phyloP scores from a whole-genome alignment of 140 eudicot species.

The Flaveria floridana region DNA sequence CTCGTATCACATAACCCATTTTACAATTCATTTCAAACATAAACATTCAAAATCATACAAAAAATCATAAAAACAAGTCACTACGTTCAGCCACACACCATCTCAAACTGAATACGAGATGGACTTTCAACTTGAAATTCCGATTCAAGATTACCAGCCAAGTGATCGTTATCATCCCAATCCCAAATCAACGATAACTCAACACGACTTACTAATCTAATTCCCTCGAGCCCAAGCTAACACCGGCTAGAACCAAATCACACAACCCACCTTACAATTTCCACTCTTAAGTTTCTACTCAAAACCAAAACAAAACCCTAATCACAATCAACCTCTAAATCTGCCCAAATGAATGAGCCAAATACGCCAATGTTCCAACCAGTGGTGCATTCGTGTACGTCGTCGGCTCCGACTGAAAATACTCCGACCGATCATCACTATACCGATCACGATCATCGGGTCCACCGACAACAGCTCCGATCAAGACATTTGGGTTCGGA shows the following conservation, averaged over 20 bases:
- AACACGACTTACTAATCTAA: no score
- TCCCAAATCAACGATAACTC: no score
- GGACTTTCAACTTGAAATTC: no score
- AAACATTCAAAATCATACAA: no score
- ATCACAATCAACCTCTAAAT: conserved; percentile 1
- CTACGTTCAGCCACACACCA: no score
- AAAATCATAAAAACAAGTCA: no score
- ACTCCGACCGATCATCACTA: conserved; percentile 47
- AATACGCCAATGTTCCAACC: conserved; percentile 43
- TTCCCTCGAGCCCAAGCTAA: not conserved
- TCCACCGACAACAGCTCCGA: conserved; percentile 84
- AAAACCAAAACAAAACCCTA: not conserved
- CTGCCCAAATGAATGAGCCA: conserved; percentile 34
- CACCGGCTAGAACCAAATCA: not conserved
- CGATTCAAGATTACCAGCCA: no score
- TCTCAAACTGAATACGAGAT: no score
- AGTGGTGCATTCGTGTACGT: conserved; percentile 74
- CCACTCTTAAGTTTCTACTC: not conserved
- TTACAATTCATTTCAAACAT: no score
- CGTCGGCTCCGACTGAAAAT: conserved; percentile 51
- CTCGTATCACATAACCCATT: no score
- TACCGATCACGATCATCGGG: conserved; percentile 46
- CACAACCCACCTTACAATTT: not conserved
- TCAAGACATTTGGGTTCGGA: conserved; percentile 51
- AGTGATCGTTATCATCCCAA: no score